phyloP scores from a whole-genome alignment of 164 flowering plant species.

The Stephania yunnanensis region DNA sequence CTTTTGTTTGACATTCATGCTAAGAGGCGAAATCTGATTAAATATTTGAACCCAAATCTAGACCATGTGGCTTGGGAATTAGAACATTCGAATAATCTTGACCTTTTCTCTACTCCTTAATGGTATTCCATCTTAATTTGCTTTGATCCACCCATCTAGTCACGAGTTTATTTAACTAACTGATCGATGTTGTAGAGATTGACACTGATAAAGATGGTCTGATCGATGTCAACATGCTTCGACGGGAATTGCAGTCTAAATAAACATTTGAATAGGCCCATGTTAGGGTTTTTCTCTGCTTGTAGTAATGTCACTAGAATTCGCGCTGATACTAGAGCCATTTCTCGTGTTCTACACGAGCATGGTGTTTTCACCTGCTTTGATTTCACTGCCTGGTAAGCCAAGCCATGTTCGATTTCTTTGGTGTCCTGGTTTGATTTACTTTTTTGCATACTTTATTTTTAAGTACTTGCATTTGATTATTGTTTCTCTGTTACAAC shows the following conservation, averaged over 20 bases:
- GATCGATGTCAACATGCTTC: conserved; percentile 44
- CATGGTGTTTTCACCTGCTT: conserved; percentile 74
- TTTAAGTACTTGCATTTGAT: neutral
- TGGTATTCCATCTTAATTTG: no score
- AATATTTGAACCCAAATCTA: no score
- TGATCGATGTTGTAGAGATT: conserved; percentile 36
- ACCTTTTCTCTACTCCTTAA: no score
- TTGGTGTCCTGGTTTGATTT: neutral
- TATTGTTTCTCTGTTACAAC: neutral
- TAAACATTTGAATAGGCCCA: conserved; percentile 40
- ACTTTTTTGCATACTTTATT: no score
- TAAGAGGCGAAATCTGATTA: no score
- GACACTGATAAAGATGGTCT: conserved; percentile 37
- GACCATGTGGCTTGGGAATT: no score
- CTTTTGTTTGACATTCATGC: neutral
- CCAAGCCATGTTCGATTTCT: neutral
- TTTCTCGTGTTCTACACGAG: conserved; percentile 56
- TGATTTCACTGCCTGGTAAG: conserved; percentile 41
- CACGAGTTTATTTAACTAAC: no score
- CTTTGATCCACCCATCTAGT: no score
- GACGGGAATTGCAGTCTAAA: conserved; percentile 25
- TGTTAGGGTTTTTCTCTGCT: conserved; percentile 78
- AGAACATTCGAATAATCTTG: no score
- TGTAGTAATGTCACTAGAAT: conserved; percentile 81
- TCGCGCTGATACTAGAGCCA: conserved; percentile 38